Base-by-base conservation (phyloP, 2,329 filamentous ascomycete genomes). In the Colletotrichum cordylinicola region DNA sequence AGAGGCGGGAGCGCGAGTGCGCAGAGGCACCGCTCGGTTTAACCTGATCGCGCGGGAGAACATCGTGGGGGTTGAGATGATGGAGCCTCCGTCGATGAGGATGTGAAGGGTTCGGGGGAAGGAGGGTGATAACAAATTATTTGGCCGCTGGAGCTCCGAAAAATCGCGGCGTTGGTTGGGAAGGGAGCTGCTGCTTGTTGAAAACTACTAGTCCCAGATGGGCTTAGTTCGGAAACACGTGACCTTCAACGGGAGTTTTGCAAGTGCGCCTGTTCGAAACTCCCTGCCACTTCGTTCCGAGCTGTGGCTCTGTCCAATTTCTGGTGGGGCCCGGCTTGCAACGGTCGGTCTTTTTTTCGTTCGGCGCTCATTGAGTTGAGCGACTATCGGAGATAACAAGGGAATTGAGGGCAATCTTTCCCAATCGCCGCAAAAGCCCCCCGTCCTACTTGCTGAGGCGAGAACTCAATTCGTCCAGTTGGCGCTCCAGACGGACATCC, bases 41-140 rank as follows among this genome's bases (percentile, higher is more conserved):
- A 88, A 88, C 87, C 92, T 90, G 84, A 94, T 87, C 85, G 92
- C 89, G 88, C 93, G 90, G 83, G 93, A 94, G 86, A 95, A 92
- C 93, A 95, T 95, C 84, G 83, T 84, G 79, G 80, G 75, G 68
- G 70, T 52, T 72, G 56, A 35, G 78, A 78, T 79, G 78, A 78
- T 75, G 70, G 70, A 80, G 78, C 81, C 84, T 83, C 81, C 81
- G 75, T 82, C 80, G 79, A 82, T 81, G 81, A 80, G 79, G 79
- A 78, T 77, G 79, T 80, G 79, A 80, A 75, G 79, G 68, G 71
- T 70, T 79, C 80, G 79, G 79, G 79, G 80, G 77, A 79, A 68
- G 73, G 79, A 78, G 77, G 78, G 77, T 77, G 71, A 75, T 79
- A 78, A 80, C 80, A 80, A 80, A 81, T 78, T 80, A 81, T 79